These are phyloP conservation scores for Elasticomyces elasticus DNA, from an alignment of 495 filamentous ascomycete species.

Conservation along the genomic window DNA sequence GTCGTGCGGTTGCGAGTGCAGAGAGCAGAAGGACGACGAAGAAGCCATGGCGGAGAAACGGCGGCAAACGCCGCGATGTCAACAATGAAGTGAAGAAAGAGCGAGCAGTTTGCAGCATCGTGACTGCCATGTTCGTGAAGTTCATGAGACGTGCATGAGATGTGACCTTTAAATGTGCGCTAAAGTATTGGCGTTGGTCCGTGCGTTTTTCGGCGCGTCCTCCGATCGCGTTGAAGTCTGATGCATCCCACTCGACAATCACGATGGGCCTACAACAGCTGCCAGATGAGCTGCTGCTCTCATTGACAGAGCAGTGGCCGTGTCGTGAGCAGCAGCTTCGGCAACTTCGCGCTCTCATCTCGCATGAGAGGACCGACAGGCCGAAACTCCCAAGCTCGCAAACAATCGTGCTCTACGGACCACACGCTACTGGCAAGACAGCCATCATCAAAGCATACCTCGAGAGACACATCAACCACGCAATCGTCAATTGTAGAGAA, in stretches of 20 bases:
- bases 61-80: neutral
- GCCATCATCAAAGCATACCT: slow-evolving; percentile 58
- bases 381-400: slow-evolving; percentile 37
- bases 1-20: neutral
- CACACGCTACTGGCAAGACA: slow-evolving; percentile 88
- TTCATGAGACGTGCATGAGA: neutral
- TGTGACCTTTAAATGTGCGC: neutral
- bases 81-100: neutral
- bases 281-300: slow-evolving; percentile 19
- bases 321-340: slow-evolving; percentile 32
- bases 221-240: neutral
- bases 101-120: neutral
- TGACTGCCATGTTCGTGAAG: neutral
- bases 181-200: neutral
- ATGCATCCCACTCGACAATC: neutral
- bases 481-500: slow-evolving; percentile 68
- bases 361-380: slow-evolving; percentile 26
- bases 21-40: neutral
- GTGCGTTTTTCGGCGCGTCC: neutral
- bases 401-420: slow-evolving; percentile 69
- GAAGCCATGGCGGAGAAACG: slow-evolving; percentile 5
- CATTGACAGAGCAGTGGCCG: slow-evolving; percentile 22
- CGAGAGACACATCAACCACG: slow-evolving; percentile 43
- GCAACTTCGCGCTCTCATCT: slow-evolving; percentile 26
- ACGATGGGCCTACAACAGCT: slow-evolving; percentile 14